Evolutionary conservation across 2,329 filamentous ascomycete genomes (phyloP).

Genomic region (Scorias spongiosa): DNA sequence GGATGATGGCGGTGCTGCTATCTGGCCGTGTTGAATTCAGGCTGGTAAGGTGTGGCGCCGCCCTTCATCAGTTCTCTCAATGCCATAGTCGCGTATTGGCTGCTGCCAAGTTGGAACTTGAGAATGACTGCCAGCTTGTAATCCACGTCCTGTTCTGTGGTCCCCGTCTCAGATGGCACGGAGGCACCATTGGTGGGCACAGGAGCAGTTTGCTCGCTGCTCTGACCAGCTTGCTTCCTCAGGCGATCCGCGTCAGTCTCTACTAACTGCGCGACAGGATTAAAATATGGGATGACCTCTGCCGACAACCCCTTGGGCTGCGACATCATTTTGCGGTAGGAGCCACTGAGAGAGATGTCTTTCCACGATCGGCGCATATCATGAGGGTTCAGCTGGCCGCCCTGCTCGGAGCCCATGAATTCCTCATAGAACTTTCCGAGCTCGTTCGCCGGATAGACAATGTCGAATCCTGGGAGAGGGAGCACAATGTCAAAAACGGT

Average conservation of each 20-base stretch:
- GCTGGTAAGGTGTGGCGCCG: conserved; percentile 47
- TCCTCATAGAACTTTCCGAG: conserved; percentile 70
- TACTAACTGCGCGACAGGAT: conserved; percentile 69
- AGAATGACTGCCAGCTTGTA: conserved; percentile 52
- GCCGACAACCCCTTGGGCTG: conserved; percentile 48
- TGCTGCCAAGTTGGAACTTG: conserved; percentile 61
- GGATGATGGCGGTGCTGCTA: not conserved
- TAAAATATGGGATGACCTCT: conserved; percentile 53
- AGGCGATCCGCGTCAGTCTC: conserved; percentile 70
- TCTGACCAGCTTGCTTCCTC: conserved; percentile 5
- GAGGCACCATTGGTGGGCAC: conserved; percentile 1
- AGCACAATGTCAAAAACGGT: conserved; percentile 79
- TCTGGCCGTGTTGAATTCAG: conserved; percentile 33
- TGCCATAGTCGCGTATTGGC: conserved; percentile 75
- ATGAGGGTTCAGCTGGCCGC: conserved; percentile 65
- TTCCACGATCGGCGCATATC: conserved; percentile 76
- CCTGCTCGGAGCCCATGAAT: conserved; percentile 70
- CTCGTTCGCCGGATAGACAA: conserved; percentile 71
- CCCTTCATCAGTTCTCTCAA: conserved; percentile 61
- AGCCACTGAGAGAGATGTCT: conserved; percentile 76
- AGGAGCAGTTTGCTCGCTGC: conserved; percentile 15
- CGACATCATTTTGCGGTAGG: conserved; percentile 74
- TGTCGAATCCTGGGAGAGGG: conserved; percentile 80
- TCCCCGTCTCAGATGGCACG: conserved; percentile 5
- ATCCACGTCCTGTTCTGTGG: conserved; percentile 4